phyloP scores from a whole-genome alignment of 225 moss, liverwort and hornwort species.

The Marchantia paleacea region DNA sequence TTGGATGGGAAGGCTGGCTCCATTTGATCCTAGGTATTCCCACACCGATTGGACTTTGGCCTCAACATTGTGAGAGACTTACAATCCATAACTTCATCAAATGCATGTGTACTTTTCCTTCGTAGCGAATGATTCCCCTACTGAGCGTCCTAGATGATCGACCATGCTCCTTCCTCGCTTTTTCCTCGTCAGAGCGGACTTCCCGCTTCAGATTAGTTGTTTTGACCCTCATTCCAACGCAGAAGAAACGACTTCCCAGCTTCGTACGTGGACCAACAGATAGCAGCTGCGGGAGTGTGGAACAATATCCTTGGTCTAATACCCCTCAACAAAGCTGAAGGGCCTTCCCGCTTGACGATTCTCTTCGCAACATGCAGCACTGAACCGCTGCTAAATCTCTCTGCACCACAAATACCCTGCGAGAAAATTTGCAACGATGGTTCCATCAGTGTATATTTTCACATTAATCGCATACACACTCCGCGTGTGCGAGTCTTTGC shows the following conservation, averaged over 20 bases:
- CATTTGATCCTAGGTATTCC: neutral
- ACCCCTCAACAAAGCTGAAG: constrained; percentile 62
- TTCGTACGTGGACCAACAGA: constrained; percentile 98
- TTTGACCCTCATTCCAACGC: constrained; percentile 68
- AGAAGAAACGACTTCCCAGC: constrained; percentile 79
- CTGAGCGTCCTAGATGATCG: neutral
- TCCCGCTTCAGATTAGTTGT: neutral
- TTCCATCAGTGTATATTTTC: no score
- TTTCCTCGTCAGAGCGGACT: neutral
- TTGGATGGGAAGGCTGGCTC: neutral
- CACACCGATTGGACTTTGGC: neutral
- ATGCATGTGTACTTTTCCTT: neutral
- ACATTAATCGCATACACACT: no score
- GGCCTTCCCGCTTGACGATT: constrained; percentile 76
- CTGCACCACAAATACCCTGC: constrained; percentile 82
- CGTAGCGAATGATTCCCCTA: neutral
- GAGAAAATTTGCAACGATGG: neutral
- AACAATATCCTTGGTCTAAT: constrained; percentile 81
- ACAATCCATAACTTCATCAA: neutral
- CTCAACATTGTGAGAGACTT: no score
- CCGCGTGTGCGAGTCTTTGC: no score
- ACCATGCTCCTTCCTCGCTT: neutral
- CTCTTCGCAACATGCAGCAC: constrained; percentile 56
- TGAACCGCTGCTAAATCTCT: constrained; percentile 71
- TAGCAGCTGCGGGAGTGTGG: constrained; percentile 96